A percentile compares a stretch with the other conserved stretches of the same genome.
These are phyloP conservation scores for Populus hybrid DNA, from an alignment of 441 rosid genomes.

Conservation along the genomic window DNA sequence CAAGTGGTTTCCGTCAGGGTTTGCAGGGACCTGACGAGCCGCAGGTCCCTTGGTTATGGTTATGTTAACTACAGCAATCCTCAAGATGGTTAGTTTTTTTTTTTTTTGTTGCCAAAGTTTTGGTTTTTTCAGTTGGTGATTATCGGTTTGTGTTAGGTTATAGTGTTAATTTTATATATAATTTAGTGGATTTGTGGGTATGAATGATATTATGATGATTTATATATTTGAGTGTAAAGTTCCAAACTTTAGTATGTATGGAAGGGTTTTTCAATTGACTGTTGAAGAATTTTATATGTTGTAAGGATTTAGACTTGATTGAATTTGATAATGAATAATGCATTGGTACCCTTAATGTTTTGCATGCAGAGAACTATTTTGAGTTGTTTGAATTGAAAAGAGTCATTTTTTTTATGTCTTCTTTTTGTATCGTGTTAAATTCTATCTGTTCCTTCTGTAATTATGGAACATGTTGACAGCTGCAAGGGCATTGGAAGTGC, in stretches of 20 bases:
- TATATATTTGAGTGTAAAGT: background rate
- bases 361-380: background rate
- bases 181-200: background rate
- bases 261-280: background rate
- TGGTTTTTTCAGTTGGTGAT: background rate
- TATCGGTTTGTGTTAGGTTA: background rate
- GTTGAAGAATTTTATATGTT: background rate
- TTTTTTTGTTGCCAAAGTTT: background rate
- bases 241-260: background rate
- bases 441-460: background rate
- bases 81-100: slow-evolving; percentile 56
- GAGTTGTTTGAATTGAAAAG: background rate
- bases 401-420: background rate
- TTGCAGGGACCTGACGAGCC: slow-evolving; percentile 65
- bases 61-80: slow-evolving; percentile 72
- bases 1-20: slow-evolving; percentile 79
- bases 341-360: background rate
- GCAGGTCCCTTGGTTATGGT: slow-evolving; percentile 82
- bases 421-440: background rate
- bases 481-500: slow-evolving; percentile 67
- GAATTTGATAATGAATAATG: background rate
- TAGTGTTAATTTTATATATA: background rate
- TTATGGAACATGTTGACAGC: slow-evolving; percentile 38
- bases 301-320: background rate
- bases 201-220: background rate